Evolutionary conservation across 192 early-diverging fungal species (phyloP).

Genomic region (Coemansia sp.): DNA sequence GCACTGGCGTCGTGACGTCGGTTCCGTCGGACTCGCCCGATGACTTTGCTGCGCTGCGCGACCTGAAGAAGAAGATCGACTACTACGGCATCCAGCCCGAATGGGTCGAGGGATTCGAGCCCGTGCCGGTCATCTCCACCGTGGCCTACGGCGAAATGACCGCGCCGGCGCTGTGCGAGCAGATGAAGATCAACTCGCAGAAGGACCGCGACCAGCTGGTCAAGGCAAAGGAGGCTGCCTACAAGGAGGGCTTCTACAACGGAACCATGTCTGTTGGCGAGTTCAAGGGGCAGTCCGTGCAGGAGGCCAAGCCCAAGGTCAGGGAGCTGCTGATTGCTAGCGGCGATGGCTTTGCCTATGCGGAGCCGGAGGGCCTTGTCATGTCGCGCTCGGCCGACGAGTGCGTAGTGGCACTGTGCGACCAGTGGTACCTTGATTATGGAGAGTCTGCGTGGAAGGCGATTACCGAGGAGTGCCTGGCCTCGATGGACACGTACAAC

Average conservation of each 20-base stretch:
- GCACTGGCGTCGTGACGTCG: constrained; percentile 97
- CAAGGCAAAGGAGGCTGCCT: constrained; percentile 87
- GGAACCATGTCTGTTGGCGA: constrained; percentile 82
- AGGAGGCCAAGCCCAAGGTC: constrained; percentile 85
- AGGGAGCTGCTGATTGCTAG: constrained; percentile 65
- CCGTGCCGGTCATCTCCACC: constrained; percentile 82
- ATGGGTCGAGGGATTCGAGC: constrained; percentile 82
- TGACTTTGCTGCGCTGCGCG: constrained; percentile 86
- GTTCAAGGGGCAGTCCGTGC: constrained; percentile 76
- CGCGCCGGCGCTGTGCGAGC: constrained; percentile 76
- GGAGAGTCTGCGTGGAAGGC: constrained; percentile 83
- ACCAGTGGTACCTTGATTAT: constrained; percentile 99
- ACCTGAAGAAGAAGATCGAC: constrained; percentile 88
- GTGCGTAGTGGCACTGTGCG: constrained; percentile 91
- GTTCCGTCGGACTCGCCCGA: constrained; percentile 99
- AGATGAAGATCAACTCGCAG: constrained; percentile 93
- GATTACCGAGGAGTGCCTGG: constrained; percentile 69
- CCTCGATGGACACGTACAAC: constrained; percentile 71
- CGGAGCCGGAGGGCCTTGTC: constrained; percentile 91
- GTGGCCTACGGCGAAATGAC: constrained; percentile 79
- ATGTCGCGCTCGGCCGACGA: constrained; percentile 93
- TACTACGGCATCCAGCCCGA: constrained; percentile 85
- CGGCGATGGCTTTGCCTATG: constrained; percentile 78
- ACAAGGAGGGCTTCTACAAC: constrained; percentile 97
- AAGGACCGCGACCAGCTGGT: constrained; percentile 92